Conservation (phyloP, 345 rosid genomes). For the Salix viminalis region DNA sequence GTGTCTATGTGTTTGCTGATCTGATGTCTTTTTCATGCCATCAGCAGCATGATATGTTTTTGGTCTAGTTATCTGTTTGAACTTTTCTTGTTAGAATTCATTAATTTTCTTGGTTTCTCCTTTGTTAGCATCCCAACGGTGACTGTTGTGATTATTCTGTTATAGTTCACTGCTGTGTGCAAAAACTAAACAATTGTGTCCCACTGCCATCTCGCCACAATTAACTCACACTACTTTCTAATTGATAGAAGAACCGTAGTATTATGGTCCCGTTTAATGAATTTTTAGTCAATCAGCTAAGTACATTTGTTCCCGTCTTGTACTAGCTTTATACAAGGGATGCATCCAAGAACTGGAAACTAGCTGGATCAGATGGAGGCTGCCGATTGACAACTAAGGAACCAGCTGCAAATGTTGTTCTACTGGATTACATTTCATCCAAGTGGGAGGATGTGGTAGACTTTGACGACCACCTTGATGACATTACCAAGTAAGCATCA, state of each 20-base stretch:
- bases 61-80: no score
- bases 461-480: conserved; percentile 92
- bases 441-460: conserved; percentile 77
- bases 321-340: conserved; percentile 73
- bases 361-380: conserved; percentile 60
- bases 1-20: neutral
- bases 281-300: neutral
- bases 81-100: neutral
- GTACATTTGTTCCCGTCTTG: conserved; percentile 6
- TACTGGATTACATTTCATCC: conserved; percentile 66
- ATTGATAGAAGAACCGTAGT: neutral
- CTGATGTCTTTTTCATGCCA: neutral
- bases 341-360: conserved; percentile 87
- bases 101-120: no score
- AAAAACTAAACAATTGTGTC: neutral
- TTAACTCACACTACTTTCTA: neutral
- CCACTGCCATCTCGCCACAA: neutral
- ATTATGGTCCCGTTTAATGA: neutral
- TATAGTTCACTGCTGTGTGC: neutral
- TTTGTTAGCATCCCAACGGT: neutral
- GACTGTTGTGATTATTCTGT: neutral
- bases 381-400: conserved; percentile 62
- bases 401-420: conserved; percentile 69
- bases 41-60: neutral
- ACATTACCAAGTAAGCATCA: conserved; percentile 67